Evolutionary conservation across 805 yeast genomes (phyloP), one percentile per base, ranked within the genome.

Genomic region (Alloascoidea hylecoeti): DNA sequence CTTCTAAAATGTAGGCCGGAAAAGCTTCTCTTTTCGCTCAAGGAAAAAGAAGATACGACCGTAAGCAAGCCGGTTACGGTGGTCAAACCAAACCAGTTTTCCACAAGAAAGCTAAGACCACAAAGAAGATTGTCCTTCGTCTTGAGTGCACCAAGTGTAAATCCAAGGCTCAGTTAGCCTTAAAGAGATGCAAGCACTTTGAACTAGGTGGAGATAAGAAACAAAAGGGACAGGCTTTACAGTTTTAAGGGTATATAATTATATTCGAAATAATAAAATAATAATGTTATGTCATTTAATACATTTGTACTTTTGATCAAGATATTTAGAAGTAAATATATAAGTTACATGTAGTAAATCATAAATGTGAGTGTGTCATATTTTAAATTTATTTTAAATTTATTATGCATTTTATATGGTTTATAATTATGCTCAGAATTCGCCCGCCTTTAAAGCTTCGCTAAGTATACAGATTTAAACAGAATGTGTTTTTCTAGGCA

Each of bases 31-130:
- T 88, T 61, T 86, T 78, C 65, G 96, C 97, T 58, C 97, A 92
- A 76, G 99, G 99, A 81, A 92, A 94, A 89, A 86, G 99, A 79
- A 88, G 99, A 78, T 92, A 92, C 77, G 98, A 92, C 89, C 95
- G 99, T 75, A 92, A 92, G 74, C 98, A 92, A 77, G 66, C 82
- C 61, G 98, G 98, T 86, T 92, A 78, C 75, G 99, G 99, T 84
- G 99, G 99, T 84, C 99, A 92, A 77, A 92, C 98, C 73, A 92
- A 86, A 78, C 98, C 79, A 66, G 81, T 92, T 73, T 92, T 92
- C 96, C 97, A 86, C 83, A 92, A 92, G 84, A 92, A 92, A 73
- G 98, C 98, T 61, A 92, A 92, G 86, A 92, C 97, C 58, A 92
- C 98, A 78, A 92, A 92, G 86, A 92, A 92, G 83, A 95, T 92